Percentiles rank a stretch among this genome's conserved stretches.
Evolutionary conservation across 192 early-diverging fungal species (phyloP).

Genomic region (Coemansia sp.): DNA sequence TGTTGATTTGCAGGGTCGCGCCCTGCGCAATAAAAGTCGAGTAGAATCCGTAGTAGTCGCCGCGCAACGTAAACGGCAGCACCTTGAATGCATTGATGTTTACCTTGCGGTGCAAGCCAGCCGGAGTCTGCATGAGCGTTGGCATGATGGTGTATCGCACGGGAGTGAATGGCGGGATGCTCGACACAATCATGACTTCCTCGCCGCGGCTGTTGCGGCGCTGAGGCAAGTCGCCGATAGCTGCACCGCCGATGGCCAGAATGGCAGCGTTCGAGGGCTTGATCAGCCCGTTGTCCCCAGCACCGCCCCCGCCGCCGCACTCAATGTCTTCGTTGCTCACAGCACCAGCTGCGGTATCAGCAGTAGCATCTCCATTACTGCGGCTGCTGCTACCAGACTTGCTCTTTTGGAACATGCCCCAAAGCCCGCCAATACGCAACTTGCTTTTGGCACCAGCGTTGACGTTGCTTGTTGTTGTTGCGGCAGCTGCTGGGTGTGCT

Average conservation of each 20-base stretch:
- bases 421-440: conserved; percentile 17
- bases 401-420: conserved; percentile 18
- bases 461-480: background rate
- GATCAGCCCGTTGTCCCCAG: background rate
- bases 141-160: conserved; percentile 49
- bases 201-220: conserved; percentile 56
- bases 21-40: conserved; percentile 57
- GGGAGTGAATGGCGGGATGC: conserved; percentile 55
- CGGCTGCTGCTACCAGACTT: background rate
- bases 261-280: conserved; percentile 45
- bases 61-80: conserved; percentile 55
- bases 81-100: conserved; percentile 55
- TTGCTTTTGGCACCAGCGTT: background rate
- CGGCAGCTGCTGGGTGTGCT: background rate
- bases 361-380: background rate
- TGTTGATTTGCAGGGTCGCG: conserved; percentile 54
- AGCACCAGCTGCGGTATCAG: background rate
- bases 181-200: conserved; percentile 54
- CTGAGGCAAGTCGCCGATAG: conserved; percentile 51
- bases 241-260: conserved; percentile 44
- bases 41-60: conserved; percentile 59
- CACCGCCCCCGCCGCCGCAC: background rate
- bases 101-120: conserved; percentile 42
- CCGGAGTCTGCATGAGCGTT: conserved; percentile 53
- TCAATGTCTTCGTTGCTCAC: background rate